Conservation (phyloP, 768 basidiomycete genomes). For the Tylopilus sp. region DNA sequence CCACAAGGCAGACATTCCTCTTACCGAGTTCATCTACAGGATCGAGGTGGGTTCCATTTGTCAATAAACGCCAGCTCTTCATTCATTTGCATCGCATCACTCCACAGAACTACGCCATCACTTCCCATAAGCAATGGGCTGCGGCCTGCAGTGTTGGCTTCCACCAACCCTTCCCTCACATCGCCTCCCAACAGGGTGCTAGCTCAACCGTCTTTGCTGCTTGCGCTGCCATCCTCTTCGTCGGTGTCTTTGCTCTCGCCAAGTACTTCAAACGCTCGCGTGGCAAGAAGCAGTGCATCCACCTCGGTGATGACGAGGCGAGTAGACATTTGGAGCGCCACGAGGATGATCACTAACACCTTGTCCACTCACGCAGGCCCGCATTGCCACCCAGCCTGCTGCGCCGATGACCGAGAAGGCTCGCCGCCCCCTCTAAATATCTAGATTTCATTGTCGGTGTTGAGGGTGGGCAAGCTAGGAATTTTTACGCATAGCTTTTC, state of each 20-base stretch:
- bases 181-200: constrained; percentile 29
- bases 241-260: constrained; percentile 31
- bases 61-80: background rate
- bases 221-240: constrained; percentile 35
- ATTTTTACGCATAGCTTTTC: too few species aligned
- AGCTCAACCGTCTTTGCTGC: constrained; percentile 32
- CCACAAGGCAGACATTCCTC: constrained; percentile 69
- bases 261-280: constrained; percentile 36
- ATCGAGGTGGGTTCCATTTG: constrained; percentile 52
- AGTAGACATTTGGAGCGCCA: constrained; percentile 7
- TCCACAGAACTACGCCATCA: constrained; percentile 42
- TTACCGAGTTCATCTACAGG: constrained; percentile 84
- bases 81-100: background rate
- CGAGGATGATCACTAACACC: constrained; percentile 7
- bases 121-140: constrained; percentile 43
- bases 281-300: constrained; percentile 32
- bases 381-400: constrained; percentile 12
- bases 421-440: constrained; percentile 22
- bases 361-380: constrained; percentile 11
- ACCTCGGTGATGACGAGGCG: constrained; percentile 38
- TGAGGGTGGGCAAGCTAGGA: background rate
- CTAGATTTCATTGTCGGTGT: background rate
- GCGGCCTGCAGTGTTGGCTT: constrained; percentile 35
- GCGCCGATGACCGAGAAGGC: constrained; percentile 30
- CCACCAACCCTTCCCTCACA: constrained; percentile 31